Evolutionary conservation across 345 rosid genomes (phyloP).

Genomic region (Viola odorata): DNA sequence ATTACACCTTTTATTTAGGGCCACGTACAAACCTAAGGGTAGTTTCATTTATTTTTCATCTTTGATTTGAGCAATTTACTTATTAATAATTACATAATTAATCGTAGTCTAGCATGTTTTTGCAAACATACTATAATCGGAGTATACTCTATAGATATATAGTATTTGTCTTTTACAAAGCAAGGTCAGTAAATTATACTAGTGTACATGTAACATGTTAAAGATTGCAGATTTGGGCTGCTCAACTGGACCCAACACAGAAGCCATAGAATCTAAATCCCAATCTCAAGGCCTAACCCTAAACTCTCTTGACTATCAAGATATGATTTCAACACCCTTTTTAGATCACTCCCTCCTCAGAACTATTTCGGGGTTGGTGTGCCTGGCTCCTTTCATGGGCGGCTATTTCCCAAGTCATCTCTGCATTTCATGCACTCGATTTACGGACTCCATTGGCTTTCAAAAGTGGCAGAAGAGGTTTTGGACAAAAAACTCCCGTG

Average conservation of each 20-base stretch:
- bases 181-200: no score
- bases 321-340: conserved; percentile 39
- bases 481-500: conserved; percentile 13
- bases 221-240: conserved; percentile 3
- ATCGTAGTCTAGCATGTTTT: no score
- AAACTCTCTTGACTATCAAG: conserved; percentile 2
- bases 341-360: conserved; percentile 14
- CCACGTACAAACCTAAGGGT: no score
- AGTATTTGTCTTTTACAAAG: no score
- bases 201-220: neutral
- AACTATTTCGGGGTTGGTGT: conserved; percentile 20
- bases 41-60: no score
- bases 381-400: conserved; percentile 33
- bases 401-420: conserved; percentile 20
- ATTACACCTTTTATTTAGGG: no score
- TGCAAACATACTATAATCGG: no score
- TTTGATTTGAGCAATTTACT: no score
- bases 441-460: conserved; percentile 29
- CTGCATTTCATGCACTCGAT: conserved; percentile 22
- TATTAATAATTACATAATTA: no score
- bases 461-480: conserved; percentile 16
- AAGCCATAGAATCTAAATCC: neutral
- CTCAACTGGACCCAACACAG: neutral
- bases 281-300: no score
- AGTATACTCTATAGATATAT: no score